Base-by-base conservation (phyloP, 305 asterid species). In the Fraxinus platypoda region DNA sequence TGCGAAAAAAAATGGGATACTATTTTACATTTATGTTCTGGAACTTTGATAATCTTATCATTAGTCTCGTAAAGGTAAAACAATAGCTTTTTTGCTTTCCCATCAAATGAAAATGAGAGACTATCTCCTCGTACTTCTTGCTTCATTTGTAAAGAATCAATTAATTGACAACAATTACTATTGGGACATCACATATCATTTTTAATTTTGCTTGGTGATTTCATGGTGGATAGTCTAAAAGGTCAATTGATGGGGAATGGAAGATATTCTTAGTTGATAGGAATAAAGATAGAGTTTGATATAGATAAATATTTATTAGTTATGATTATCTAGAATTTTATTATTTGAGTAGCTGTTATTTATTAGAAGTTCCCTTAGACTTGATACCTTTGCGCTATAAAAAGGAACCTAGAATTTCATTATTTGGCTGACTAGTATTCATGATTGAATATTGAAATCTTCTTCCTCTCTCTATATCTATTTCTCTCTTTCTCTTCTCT, bases 141-240 rank as follows among this genome's bases (percentile, higher is more conserved):
- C 66, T 54, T 54, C 66, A n/a, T 54, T n/a, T n/a, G 3, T 54
- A 54, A 54, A n/a, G 66, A 54, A 54, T 54, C 66, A 54, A 54
- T 54, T 54, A 6, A 54, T n/a, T 54, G 26, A n/a, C 66, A 54
- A 28, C 37, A 17, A 75, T 59, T 30, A 71, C 54, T 2, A 59
- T 12, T 43, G 54, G 62, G 59, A 30, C 72, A 62, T 12, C 21
- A 62, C 46, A 41, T 75, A 73, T 77, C 73, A 35, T 17, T 81
- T 3, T 43, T 46, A 19, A 3, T 30, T 49, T 78, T 70, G 62
- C 15, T 68, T 43, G 26, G 19, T 46, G 33, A 8, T 81, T 35
- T 70, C 52, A 25, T 77, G 80, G 74, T 62, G 72, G 79, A 74
- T 34, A 82, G 81, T 31, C 15, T 8, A 73, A 75, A 52, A 23